Evolutionary conservation across 768 basidiomycete genomes (phyloP).

Genomic region (Pleurotus djamor): DNA sequence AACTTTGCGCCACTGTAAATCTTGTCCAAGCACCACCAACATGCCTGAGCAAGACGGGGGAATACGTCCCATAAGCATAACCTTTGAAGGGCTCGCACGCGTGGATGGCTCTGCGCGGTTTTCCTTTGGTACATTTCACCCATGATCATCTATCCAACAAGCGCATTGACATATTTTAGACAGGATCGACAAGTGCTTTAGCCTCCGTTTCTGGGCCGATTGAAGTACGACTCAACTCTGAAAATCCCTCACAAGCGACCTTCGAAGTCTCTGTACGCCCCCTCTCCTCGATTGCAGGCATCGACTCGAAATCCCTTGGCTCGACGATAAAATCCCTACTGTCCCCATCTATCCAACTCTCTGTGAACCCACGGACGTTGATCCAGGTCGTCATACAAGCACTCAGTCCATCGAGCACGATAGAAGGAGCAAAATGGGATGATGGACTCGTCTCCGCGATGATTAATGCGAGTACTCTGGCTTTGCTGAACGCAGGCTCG

Average conservation of each 20-base stretch:
- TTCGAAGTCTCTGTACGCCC: slow-evolving; percentile 77
- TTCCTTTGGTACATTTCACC: slow-evolving; percentile 45
- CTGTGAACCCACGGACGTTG: slow-evolving; percentile 67
- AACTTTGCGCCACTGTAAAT: too few species aligned
- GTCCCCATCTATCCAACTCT: slow-evolving; percentile 61
- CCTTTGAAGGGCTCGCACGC: slow-evolving; percentile 61
- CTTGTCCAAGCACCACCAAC: too few species aligned
- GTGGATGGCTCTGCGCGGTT: slow-evolving; percentile 80
- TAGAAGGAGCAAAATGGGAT: slow-evolving; percentile 19
- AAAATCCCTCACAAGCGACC: slow-evolving; percentile 70
- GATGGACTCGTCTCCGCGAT: slow-evolving; percentile 56
- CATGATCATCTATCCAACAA: slow-evolving; percentile 5
- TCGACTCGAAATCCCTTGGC: slow-evolving; percentile 61
- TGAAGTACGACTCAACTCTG: slow-evolving; percentile 65
- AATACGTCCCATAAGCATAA: slow-evolving; percentile 36
- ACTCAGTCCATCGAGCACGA: slow-evolving; percentile 28
- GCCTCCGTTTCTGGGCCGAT: slow-evolving; percentile 82
- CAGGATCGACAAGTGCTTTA: slow-evolving; percentile 42
- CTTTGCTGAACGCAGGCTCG: slow-evolving; percentile 67
- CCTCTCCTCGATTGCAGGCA: slow-evolving; percentile 64
- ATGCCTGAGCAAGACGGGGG: slow-evolving; percentile 13
- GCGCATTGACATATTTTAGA: slow-evolving; percentile 3
- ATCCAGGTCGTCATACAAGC: slow-evolving; percentile 79
- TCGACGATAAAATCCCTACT: slow-evolving; percentile 54
- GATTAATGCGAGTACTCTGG: slow-evolving; percentile 70